Conservation (phyloP, 106 monocot genomes). For the Acorus gramineus region DNA sequence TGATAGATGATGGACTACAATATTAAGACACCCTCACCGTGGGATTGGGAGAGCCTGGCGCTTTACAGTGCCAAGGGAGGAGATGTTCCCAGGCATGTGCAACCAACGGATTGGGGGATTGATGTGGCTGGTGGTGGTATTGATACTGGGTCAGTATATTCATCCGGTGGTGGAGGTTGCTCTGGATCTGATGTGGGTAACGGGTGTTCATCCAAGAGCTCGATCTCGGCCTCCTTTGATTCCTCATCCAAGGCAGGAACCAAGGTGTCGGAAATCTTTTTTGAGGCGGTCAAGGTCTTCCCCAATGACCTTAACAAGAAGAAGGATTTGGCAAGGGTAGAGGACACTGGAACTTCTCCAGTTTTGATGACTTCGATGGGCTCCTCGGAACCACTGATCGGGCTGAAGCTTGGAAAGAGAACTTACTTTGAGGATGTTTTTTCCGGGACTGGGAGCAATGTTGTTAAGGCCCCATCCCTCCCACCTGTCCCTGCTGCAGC, state of each 20-base stretch:
- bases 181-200: conserved; percentile 43
- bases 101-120: conserved; percentile 13
- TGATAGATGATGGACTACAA: conserved; percentile 33
- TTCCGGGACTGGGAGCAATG: conserved; percentile 4
- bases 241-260: conserved; percentile 20
- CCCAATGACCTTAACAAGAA: conserved; percentile 15
- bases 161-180: conserved; percentile 20
- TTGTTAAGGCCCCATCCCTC: conserved; percentile 11
- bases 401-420: conserved; percentile 67
- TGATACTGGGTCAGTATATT: conserved; percentile 21
- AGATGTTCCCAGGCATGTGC: conserved; percentile 7
- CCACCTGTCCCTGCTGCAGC: conserved; percentile 6
- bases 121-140: conserved; percentile 9
- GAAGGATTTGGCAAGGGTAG: conserved; percentile 8
- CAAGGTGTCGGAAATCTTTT: conserved; percentile 7
- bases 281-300: conserved; percentile 12
- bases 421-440: conserved; percentile 67
- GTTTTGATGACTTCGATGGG: not conserved
- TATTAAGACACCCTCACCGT: conserved; percentile 18
- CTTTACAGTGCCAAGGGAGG: conserved; percentile 12
- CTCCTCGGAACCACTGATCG: conserved; percentile 33
- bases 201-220: conserved; percentile 35
- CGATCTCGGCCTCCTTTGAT: conserved; percentile 36
- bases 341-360: conserved; percentile 21
- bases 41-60: conserved; percentile 37